Evolutionary conservation across 495 filamentous ascomycete genomes (phyloP).

Genomic region (Xylona heveae): DNA sequence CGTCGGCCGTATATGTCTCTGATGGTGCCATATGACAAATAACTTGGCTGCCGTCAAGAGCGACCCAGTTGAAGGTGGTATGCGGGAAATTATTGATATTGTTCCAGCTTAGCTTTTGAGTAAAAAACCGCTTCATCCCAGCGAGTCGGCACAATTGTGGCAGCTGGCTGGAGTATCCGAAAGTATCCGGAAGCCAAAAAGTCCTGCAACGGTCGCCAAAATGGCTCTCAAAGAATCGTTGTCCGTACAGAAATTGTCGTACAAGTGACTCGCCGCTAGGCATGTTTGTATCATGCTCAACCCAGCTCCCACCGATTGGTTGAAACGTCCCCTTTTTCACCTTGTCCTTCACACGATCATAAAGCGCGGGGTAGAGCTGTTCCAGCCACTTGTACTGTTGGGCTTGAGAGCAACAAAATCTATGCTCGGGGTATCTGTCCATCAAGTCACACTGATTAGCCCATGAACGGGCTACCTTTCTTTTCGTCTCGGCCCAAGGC

Average conservation of each 20-base stretch:
- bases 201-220: slow-evolving; percentile 79
- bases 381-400: slow-evolving; percentile 98
- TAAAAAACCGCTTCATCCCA: slow-evolving; percentile 91
- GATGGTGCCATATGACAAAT: slow-evolving; percentile 91
- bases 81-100: slow-evolving; percentile 99
- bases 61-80: slow-evolving; percentile 95
- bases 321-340: slow-evolving; percentile 83
- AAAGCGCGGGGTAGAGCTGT: slow-evolving; percentile 65
- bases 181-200: slow-evolving; percentile 96
- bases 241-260: slow-evolving; percentile 87
- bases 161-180: slow-evolving; percentile 87
- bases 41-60: slow-evolving; percentile 85
- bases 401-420: slow-evolving; percentile 79
- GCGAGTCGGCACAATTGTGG: slow-evolving; percentile 81
- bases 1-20: slow-evolving; percentile 86
- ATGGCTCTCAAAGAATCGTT: slow-evolving; percentile 81
- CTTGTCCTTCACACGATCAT: slow-evolving; percentile 75
- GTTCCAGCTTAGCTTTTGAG: slow-evolving; percentile 91
- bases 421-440: slow-evolving; percentile 84
- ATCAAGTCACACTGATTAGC: slow-evolving; percentile 86
- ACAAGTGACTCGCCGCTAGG: slow-evolving; percentile 87
- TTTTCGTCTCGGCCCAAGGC: slow-evolving; percentile 97
- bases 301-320: slow-evolving; percentile 92
- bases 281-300: slow-evolving; percentile 96
- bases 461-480: slow-evolving; percentile 92